These are phyloP conservation scores for Mycena kentingensis DNA, from an alignment of 768 basidiomycete genomes.

Conservation along the genomic window DNA sequence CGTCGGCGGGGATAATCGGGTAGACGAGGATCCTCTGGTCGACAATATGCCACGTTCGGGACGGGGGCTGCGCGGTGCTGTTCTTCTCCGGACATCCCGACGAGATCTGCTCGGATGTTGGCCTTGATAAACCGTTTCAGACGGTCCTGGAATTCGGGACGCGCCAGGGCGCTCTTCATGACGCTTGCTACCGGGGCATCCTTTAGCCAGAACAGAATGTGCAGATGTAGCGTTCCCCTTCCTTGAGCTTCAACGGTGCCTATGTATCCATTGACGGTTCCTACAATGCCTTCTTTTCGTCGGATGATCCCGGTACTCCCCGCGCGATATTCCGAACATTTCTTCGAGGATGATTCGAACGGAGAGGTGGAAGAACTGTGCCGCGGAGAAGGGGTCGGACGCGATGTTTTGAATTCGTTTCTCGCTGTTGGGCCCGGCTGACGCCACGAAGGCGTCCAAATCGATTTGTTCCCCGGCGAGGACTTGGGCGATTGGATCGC, in stretches of 20 bases:
- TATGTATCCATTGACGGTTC: constrained; percentile 35
- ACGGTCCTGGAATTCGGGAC: constrained; percentile 33
- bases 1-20: constrained; percentile 12
- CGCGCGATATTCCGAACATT: constrained; percentile 32
- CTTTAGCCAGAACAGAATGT: constrained; percentile 36
- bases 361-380: constrained; percentile 42
- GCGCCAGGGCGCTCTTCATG: constrained; percentile 28
- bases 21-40: constrained; percentile 35
- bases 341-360: constrained; percentile 31
- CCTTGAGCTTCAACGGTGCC: constrained; percentile 43
- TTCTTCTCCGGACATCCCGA: constrained; percentile 8
- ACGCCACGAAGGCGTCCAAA: constrained; percentile 33
- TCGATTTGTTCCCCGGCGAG: constrained; percentile 41
- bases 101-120: constrained; percentile 33
- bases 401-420: constrained; percentile 35
- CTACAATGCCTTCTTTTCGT: constrained; percentile 32
- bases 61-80: constrained; percentile 24
- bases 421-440: constrained; percentile 25
- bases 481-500: constrained; percentile 44
- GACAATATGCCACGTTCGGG: constrained; percentile 32
- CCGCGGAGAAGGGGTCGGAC: constrained; percentile 39
- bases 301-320: constrained; percentile 27
- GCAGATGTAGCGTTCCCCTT: constrained; percentile 37
- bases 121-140: no score
- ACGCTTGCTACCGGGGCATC: constrained; percentile 31